phyloP scores from a whole-genome alignment of 2,329 filamentous ascomycete species.

The Clarireedia paspali region DNA sequence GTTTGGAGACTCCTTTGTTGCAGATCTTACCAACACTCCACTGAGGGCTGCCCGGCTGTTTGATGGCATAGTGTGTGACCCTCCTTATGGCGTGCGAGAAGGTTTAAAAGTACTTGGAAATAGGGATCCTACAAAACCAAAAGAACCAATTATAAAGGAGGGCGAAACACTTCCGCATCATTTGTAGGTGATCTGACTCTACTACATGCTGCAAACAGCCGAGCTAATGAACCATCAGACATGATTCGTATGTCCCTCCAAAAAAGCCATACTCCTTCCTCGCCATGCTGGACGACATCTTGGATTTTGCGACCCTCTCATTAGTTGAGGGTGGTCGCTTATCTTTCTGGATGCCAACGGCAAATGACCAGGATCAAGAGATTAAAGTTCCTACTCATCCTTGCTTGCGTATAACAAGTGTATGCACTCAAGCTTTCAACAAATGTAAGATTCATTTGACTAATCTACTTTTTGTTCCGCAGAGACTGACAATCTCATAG shows the following conservation, averaged over 20 bases:
- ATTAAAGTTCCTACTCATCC: constrained; percentile 72
- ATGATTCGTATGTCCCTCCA: constrained; percentile 69
- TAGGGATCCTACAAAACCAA: constrained; percentile 55
- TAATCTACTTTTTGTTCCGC: neutral
- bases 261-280: constrained; percentile 90
- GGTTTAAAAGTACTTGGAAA: constrained; percentile 81
- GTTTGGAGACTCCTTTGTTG: constrained; percentile 73
- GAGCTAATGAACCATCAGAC: constrained; percentile 31
- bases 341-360: constrained; percentile 96
- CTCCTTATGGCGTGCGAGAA: constrained; percentile 91
- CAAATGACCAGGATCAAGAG: constrained; percentile 70
- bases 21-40: constrained; percentile 83
- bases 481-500: constrained; percentile 33
- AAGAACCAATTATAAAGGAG: constrained; percentile 54
- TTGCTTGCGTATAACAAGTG: constrained; percentile 61
- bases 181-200: constrained; percentile 41
- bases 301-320: constrained; percentile 69
- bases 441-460: constrained; percentile 54
- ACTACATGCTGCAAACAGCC: neutral
- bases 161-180: constrained; percentile 54
- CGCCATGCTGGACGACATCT: constrained; percentile 82
- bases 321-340: constrained; percentile 74
- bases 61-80: constrained; percentile 91
- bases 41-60: constrained; percentile 54
- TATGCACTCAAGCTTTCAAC: constrained; percentile 82